Percentiles rank a stretch among this genome's conserved stretches.
Conservation (phyloP, 371 early-diverging fungal species). For the Apophysomyces ossiformis region DNA sequence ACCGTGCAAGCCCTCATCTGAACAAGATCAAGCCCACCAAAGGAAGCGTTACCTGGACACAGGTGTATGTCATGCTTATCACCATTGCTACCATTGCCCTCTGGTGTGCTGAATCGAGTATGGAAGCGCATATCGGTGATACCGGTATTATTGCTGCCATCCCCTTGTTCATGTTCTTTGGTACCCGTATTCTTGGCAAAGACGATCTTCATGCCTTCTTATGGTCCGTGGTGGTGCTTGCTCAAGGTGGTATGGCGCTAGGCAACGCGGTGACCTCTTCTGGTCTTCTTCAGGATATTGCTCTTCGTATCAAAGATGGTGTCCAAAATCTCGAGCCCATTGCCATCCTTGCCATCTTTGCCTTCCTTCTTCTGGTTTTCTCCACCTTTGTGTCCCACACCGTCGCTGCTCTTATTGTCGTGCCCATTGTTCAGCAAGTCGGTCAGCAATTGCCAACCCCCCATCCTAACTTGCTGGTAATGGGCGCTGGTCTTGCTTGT, state of each 20-base stretch:
- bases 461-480: conserved; percentile 89
- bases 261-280: conserved; percentile 91
- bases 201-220: conserved; percentile 94
- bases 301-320: conserved; percentile 66
- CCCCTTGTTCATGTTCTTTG: conserved; percentile 89
- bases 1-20: conserved; percentile 50
- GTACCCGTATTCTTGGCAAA: conserved; percentile 87
- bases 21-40: conserved; percentile 52
- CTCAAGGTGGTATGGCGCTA: conserved; percentile 93
- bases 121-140: conserved; percentile 80
- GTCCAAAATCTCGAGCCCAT: conserved; percentile 68
- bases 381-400: conserved; percentile 97
- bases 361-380: conserved; percentile 72
- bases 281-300: conserved; percentile 82
- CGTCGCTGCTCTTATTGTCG: conserved; percentile 85
- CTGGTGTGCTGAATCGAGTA: conserved; percentile 82
- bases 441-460: conserved; percentile 76
- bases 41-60: conserved; percentile 55
- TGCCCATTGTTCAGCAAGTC: conserved; percentile 82
- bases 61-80: conserved; percentile 61
- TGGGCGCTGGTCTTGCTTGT: conserved; percentile 64
- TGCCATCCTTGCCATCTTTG: conserved; percentile 68
- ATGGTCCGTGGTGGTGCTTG: conserved; percentile 94
- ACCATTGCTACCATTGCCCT: conserved; percentile 72
- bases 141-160: conserved; percentile 92